phyloP scores from a whole-genome alignment of 805 yeast genomes.

The Kazachstania viticola region DNA sequence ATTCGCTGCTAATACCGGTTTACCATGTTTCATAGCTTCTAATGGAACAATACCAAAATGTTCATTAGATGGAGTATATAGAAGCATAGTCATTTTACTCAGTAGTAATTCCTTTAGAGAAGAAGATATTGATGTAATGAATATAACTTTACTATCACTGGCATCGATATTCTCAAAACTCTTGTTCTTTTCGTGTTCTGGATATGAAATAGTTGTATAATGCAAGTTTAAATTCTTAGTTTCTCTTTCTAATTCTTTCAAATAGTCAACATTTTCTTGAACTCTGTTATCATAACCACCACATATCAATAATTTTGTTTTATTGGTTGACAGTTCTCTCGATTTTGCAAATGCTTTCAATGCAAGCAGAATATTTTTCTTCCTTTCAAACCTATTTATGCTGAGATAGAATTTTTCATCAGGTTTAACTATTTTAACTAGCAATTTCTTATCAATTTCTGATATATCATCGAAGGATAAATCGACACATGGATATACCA shows the following conservation, averaged over 20 bases:
- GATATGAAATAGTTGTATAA: slow-evolving; percentile 32
- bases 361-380: slow-evolving; percentile 75
- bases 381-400: slow-evolving; percentile 79
- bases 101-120: slow-evolving; percentile 53
- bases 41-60: slow-evolving; percentile 98
- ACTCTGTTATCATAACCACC: slow-evolving; percentile 87
- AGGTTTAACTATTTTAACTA: slow-evolving; percentile 8
- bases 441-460: slow-evolving; percentile 9
- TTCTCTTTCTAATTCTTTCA: slow-evolving; percentile 44
- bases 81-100: slow-evolving; percentile 41
- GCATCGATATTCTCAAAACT: slow-evolving; percentile 13
- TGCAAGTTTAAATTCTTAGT: slow-evolving; percentile 36
- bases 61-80: slow-evolving; percentile 85
- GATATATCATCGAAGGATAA: slow-evolving; percentile 20
- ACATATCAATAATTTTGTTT: slow-evolving; percentile 53
- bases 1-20: slow-evolving; percentile 76
- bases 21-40: slow-evolving; percentile 80
- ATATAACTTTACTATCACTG: slow-evolving; percentile 41
- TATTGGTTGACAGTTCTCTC: slow-evolving; percentile 14
- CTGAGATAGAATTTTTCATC: slow-evolving; percentile 43
- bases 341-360: slow-evolving; percentile 48
- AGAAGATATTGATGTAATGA: slow-evolving; percentile 71
- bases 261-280: slow-evolving; percentile 61
- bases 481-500: slow-evolving; percentile 57
- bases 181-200: slow-evolving; percentile 15